These are phyloP conservation scores for Paracoccidioides brasiliensis DNA, from an alignment of 2,329 filamentous ascomycete species.

Conservation along the genomic window DNA sequence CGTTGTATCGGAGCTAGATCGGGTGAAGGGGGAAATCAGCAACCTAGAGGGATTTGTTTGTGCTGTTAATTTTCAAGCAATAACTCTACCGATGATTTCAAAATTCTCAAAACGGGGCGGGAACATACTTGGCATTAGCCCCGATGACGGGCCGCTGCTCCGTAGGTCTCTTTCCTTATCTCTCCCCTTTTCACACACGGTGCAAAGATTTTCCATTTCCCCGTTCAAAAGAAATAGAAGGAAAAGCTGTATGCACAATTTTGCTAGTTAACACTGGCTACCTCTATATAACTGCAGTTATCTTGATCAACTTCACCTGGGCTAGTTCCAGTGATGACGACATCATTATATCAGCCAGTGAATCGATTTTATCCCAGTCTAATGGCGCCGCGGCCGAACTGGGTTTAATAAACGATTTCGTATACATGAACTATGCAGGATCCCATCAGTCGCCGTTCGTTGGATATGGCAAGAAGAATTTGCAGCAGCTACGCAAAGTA, in stretches of 20 bases:
- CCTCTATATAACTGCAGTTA: neutral
- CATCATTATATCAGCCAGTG: constrained; percentile 15
- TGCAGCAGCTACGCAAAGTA: constrained; percentile 11
- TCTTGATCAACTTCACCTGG: constrained; percentile 13
- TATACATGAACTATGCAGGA: constrained; percentile 16
- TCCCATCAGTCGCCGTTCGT: constrained; percentile 10
- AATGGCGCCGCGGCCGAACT: constrained; percentile 18
- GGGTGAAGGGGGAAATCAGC: neutral
- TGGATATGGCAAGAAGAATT: constrained; percentile 13
- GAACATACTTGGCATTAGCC: constrained; percentile 23
- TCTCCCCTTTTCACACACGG: neutral
- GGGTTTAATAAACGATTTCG: constrained; percentile 16
- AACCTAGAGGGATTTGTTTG: neutral
- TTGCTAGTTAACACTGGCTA: constrained; percentile 9
- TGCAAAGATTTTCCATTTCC: neutral
- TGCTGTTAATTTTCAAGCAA: constrained; percentile 15
- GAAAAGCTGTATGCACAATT: neutral
- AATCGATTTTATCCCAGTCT: constrained; percentile 18
- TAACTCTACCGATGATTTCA: constrained; percentile 20
- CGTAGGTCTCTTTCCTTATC: neutral
- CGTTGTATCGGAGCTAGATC: neutral
- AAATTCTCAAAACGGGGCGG: constrained; percentile 21
- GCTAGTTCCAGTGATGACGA: constrained; percentile 21
- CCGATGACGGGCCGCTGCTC: constrained; percentile 12
- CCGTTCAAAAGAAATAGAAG: no score